phyloP scores from a whole-genome alignment of 1,284 basidiomycete genomes.

The Apiotrichum montevideense region DNA sequence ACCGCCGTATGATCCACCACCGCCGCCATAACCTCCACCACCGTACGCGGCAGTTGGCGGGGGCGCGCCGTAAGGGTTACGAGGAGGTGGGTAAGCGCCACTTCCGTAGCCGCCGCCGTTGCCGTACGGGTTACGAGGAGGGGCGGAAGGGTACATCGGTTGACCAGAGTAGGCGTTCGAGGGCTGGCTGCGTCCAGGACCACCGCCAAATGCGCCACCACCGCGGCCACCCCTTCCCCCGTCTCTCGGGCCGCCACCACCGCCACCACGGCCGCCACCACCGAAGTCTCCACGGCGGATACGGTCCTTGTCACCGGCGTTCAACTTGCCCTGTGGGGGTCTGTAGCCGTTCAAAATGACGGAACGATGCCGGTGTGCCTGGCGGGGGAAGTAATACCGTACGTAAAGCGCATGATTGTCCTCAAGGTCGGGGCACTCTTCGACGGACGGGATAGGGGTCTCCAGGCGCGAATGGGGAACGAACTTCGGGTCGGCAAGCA shows the following conservation, averaged over 20 bases:
- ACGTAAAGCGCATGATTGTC: constrained; percentile 83
- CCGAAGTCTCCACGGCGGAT: constrained; percentile 50
- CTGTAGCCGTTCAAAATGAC: constrained; percentile 71
- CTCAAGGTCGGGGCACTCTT: constrained; percentile 62
- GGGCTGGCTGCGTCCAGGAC: constrained; percentile 14
- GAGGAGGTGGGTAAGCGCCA: not conserved
- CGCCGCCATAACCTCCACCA: constrained; percentile 1
- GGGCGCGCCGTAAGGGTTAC: not conserved
- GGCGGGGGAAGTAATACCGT: constrained; percentile 82
- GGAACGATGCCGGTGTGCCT: constrained; percentile 77
- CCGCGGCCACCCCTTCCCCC: not conserved
- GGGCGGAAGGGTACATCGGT: not conserved
- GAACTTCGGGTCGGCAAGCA: constrained; percentile 77
- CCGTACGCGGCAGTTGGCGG: not conserved
- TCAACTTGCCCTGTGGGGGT: constrained; percentile 59
- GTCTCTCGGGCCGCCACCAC: not conserved
- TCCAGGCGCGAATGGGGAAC: constrained; percentile 87
- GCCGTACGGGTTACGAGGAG: constrained; percentile 4
- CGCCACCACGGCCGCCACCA: constrained; percentile 25
- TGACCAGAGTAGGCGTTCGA: constrained; percentile 17
- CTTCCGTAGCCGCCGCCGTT: not conserved
- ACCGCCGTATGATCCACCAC: constrained; percentile 4
- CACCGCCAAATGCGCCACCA: not conserved
- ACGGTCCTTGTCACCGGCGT: constrained; percentile 65
- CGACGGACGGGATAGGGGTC: constrained; percentile 56